Base-by-base conservation (phyloP, 129 eudicot species). In the Flaveria sonorensis region DNA sequence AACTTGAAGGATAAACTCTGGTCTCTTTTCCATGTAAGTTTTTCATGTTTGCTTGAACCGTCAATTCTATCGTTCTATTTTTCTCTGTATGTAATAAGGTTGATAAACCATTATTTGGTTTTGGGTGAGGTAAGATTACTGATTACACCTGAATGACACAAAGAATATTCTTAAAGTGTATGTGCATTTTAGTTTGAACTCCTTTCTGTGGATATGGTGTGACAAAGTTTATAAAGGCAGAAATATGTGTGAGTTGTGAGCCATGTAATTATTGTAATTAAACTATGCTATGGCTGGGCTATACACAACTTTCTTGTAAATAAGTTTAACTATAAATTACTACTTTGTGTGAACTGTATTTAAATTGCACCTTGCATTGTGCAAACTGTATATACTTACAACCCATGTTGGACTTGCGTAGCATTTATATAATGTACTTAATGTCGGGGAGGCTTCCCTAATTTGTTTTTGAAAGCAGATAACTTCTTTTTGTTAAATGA, bases 1-100 rank as follows among this genome's bases (percentile, higher is more conserved):
- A 68, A 57, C 32, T 74, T 75, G 71, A 74, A 67, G 71, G 65
- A 61, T 67, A 81, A 81, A 81, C 45, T 81, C 12, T 67, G 19
- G 45, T 81, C 80, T 74, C 47, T 74, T 56, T 46, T 81, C 63
- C 55, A 46, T 74, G 84, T 74, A 81, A 81, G 84, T 80, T 67
- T 73, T 51, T 73, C n/a, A 73, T 40, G 50, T 39, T 42, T 51
- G 13, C 46, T 65, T 7, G 20, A 64, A 76, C 23, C 15, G 42
- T 19, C 20, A 32, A 62, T 61, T 74, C 69, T 14, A 53, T 55
- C 15, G 3, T 70, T 68, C 5, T 36, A 36, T 18, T 26, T 26
- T 8, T 48, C 42, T 40, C 55, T 12, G 53, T 40, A 36, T 57
- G 57, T 55, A 16, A n/a, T 55, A 73, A 21, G 40, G 5, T 72